Evolutionary conservation across 257 asterid genomes (phyloP).

Genomic region (Salvia splendens): DNA sequence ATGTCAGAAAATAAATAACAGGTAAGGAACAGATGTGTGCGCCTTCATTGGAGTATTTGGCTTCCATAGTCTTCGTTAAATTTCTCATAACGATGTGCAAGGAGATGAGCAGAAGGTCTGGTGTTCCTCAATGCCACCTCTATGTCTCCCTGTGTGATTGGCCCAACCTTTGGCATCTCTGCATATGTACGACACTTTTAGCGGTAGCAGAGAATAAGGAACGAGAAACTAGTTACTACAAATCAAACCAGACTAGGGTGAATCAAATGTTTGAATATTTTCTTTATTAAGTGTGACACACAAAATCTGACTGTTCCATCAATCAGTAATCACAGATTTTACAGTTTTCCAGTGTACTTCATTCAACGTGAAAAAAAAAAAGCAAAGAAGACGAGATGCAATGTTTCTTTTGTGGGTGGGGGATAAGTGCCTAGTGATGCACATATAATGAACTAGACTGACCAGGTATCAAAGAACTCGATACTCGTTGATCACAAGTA

Average conservation of each 20-base stretch:
- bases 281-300: slow-evolving; percentile 14
- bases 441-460: background rate
- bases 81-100: slow-evolving; percentile 77
- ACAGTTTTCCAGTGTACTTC: background rate
- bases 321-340: background rate
- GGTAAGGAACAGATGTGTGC: slow-evolving; percentile 12
- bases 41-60: slow-evolving; percentile 84
- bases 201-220: background rate
- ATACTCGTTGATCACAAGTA: slow-evolving; percentile 1
- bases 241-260: background rate
- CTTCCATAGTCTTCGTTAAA: slow-evolving; percentile 91
- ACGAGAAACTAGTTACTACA: background rate
- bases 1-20: background rate
- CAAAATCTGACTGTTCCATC: background rate
- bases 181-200: slow-evolving; percentile 32
- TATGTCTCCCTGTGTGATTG: slow-evolving; percentile 67
- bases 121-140: slow-evolving; percentile 89
- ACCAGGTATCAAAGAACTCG: background rate
- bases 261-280: background rate
- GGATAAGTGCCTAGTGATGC: background rate
- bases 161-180: slow-evolving; percentile 91
- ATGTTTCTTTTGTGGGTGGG: background rate
- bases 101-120: slow-evolving; percentile 93
- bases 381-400: slow-evolving; percentile 1
- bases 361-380: background rate